Conservation (phyloP, 768 basidiomycete species). For the Lyophyllum decastes region DNA sequence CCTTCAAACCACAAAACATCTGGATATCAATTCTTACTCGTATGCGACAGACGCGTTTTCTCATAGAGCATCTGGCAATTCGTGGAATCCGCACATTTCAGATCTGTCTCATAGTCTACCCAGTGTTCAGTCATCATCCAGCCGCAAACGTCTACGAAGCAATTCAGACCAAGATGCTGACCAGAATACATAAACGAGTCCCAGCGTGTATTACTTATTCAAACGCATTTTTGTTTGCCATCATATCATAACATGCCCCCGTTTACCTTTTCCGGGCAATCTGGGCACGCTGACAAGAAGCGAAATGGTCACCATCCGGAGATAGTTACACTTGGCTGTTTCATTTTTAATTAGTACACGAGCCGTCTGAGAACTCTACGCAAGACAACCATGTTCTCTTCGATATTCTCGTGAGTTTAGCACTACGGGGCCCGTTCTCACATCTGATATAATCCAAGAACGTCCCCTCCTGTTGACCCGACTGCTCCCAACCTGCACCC, state of each 20-base stretch:
- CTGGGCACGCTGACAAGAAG: too few relatives aligned
- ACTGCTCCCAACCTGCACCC: slow-evolving; percentile 82
- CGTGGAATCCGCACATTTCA: slow-evolving; percentile 11
- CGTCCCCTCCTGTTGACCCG: slow-evolving; percentile 58
- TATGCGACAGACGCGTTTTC: slow-evolving; percentile 1
- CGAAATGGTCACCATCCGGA: slow-evolving; percentile 7
- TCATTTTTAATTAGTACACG: slow-evolving; percentile 7
- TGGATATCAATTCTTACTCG: not conserved
- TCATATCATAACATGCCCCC: not conserved
- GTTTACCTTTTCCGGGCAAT: not conserved
- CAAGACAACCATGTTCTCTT: slow-evolving; percentile 68
- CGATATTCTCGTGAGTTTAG: slow-evolving; percentile 72
- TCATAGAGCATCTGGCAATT: slow-evolving; percentile 1
- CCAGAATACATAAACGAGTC: not conserved
- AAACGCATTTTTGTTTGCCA: not conserved
- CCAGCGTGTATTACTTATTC: not conserved
- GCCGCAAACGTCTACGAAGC: slow-evolving; percentile 33
- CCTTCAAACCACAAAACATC: not conserved
- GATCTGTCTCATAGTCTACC: not conserved
- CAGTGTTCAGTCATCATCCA: slow-evolving; percentile 1
- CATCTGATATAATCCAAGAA: slow-evolving; percentile 35
- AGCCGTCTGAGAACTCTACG: slow-evolving; percentile 9
- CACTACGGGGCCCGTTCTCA: not conserved
- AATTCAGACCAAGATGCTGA: slow-evolving; percentile 12
- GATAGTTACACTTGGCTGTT: slow-evolving; percentile 9